phyloP scores from a whole-genome alignment of 1,284 basidiomycete species.

The Boletus sp. region DNA sequence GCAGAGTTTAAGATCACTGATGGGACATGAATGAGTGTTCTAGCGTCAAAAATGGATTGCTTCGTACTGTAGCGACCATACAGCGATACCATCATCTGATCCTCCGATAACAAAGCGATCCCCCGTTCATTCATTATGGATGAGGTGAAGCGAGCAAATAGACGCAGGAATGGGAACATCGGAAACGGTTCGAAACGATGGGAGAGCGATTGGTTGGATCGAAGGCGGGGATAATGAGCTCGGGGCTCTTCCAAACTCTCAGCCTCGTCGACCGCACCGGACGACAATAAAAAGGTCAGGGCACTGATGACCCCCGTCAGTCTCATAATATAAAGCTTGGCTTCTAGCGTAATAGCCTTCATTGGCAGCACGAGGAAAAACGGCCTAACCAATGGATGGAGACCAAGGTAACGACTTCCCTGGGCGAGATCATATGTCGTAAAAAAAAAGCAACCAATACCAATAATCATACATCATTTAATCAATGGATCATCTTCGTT shows the following conservation, averaged over 20 bases:
- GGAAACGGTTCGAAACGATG: slow-evolving; percentile 43
- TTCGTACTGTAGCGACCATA: slow-evolving; percentile 67
- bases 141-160: slow-evolving; percentile 55
- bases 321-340: too few species aligned
- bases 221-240: slow-evolving; percentile 3
- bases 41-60: background rate
- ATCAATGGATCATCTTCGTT: background rate
- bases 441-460: background rate
- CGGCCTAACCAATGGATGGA: too few species aligned
- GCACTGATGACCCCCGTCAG: slow-evolving; percentile 33
- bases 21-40: slow-evolving; percentile 25
- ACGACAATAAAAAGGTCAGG: slow-evolving; percentile 48
- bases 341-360: too few species aligned
- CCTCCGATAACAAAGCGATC: slow-evolving; percentile 70
- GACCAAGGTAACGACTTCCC: too few species aligned
- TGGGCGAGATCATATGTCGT: background rate
- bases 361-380: too few species aligned
- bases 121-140: slow-evolving; percentile 57
- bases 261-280: slow-evolving; percentile 50
- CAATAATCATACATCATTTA: background rate
- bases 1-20: slow-evolving; percentile 62
- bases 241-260: slow-evolving; percentile 44
- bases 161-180: slow-evolving; percentile 50
- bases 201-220: background rate
- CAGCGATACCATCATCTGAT: slow-evolving; percentile 67